These are phyloP conservation scores for Diaporthe vexans DNA, from an alignment of 2,329 filamentous ascomycete species.

Conservation along the genomic window DNA sequence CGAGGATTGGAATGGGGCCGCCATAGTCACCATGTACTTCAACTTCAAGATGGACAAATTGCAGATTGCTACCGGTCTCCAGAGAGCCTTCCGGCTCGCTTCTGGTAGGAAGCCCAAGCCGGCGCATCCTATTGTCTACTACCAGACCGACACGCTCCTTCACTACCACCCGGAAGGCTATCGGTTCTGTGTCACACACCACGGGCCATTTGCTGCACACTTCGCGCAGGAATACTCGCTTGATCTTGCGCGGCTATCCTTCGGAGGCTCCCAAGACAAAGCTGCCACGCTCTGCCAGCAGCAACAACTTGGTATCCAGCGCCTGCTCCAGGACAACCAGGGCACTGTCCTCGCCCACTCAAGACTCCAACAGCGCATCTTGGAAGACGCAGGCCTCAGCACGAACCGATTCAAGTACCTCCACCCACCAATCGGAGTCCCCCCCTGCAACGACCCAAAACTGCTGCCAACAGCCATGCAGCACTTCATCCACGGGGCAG, in stretches of 20 bases:
- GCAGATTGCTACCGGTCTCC: neutral
- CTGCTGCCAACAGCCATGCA: neutral
- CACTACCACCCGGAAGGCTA: conserved; percentile 25
- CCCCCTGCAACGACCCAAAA: neutral
- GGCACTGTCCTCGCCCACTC: conserved; percentile 6
- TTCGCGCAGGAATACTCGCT: conserved; percentile 8
- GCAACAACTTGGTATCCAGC: conserved; percentile 10
- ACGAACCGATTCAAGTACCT: neutral
- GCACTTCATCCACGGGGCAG: neutral
- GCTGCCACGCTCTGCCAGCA: neutral
- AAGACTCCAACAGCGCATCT: conserved; percentile 5
- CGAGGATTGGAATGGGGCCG: conserved; percentile 4
- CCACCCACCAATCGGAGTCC: conserved; percentile 1
- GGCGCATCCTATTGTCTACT: conserved; percentile 4
- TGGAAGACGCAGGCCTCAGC: neutral
- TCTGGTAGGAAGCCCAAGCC: neutral
- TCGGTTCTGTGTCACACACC: conserved; percentile 16
- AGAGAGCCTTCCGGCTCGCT: neutral
- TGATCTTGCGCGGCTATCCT: conserved; percentile 12
- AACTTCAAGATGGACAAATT: neutral
- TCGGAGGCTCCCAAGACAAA: conserved; percentile 11
- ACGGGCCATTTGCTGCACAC: conserved; percentile 12
- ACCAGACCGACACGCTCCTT: conserved; percentile 16
- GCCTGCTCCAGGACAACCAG: conserved; percentile 1
- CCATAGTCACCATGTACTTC: neutral